A percentile compares a stretch with the other conserved stretches of the same genome.
Conservation (phyloP, 208 protist species). For the Porcisia deanei region DNA sequence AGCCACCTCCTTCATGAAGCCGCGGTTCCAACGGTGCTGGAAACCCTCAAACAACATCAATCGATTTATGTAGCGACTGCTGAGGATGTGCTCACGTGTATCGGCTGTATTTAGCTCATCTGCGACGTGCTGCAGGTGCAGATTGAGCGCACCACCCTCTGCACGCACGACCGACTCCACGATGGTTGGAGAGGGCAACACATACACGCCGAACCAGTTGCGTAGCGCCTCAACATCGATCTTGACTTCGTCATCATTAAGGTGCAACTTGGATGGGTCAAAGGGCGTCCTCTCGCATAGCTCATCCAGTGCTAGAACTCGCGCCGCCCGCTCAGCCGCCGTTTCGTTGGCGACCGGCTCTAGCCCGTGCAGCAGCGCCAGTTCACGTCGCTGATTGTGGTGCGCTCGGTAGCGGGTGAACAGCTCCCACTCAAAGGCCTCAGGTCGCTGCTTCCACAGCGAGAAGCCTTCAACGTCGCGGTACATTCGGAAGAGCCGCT, state of each 20-base stretch:
- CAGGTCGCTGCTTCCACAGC: constrained; percentile 80
- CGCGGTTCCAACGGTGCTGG: constrained; percentile 63
- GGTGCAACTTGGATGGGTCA: constrained; percentile 38
- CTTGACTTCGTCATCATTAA: constrained; percentile 68
- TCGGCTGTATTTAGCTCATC: constrained; percentile 70
- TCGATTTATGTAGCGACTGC: constrained; percentile 79
- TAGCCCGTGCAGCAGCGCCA: constrained; percentile 82
- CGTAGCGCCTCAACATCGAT: constrained; percentile 76
- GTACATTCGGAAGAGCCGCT: constrained; percentile 80
- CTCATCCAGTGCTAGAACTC: constrained; percentile 63
- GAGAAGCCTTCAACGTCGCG: constrained; percentile 89
- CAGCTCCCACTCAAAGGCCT: constrained; percentile 90
- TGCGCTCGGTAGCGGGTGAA: constrained; percentile 90
- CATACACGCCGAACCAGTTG: constrained; percentile 86
- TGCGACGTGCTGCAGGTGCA: constrained; percentile 58
- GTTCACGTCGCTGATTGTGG: constrained; percentile 81
- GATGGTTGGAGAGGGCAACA: constrained; percentile 84
- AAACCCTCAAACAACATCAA: constrained; percentile 71
- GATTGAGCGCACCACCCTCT: constrained; percentile 33
- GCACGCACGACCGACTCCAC: constrained; percentile 56
- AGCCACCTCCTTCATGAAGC: constrained; percentile 50
- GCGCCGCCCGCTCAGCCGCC: constrained; percentile 70
- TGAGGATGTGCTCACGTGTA: constrained; percentile 84
- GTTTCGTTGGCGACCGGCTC: constrained; percentile 89
- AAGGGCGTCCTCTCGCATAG: constrained; percentile 89